phyloP scores from a whole-genome alignment of 2,329 filamentous ascomycete genomes.

The Colletotrichum truncatum region DNA sequence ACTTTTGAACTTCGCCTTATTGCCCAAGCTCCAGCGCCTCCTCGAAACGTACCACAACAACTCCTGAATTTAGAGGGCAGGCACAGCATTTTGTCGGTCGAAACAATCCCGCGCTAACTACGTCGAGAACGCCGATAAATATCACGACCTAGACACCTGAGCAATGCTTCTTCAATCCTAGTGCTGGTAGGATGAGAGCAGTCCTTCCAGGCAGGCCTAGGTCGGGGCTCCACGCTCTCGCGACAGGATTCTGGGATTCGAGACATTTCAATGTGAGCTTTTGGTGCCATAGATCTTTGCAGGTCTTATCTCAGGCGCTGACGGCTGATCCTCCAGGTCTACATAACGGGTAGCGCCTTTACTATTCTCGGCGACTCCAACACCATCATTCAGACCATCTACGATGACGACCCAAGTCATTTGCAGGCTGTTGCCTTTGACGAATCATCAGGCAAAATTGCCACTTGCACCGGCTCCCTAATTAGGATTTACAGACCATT shows the following conservation, averaged over 20 bases:
- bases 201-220: conserved; percentile 83
- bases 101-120: not conserved
- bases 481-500: conserved; percentile 84
- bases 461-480: conserved; percentile 71
- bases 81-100: no score
- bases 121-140: not conserved
- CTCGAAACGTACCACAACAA: no score
- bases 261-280: conserved; percentile 75
- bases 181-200: conserved; percentile 72
- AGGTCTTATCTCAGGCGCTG: conserved; percentile 14
- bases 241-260: conserved; percentile 77
- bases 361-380: conserved; percentile 81
- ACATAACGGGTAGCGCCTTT: conserved; percentile 89
- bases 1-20: no score
- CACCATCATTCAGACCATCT: conserved; percentile 87
- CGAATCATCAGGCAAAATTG: conserved; percentile 85
- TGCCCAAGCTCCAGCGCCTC: no score
- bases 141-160: not conserved
- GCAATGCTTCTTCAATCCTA: conserved; percentile 20
- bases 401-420: conserved; percentile 76
- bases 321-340: conserved; percentile 64
- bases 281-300: conserved; percentile 12
- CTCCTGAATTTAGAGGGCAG: no score
- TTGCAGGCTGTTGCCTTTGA: conserved; percentile 85
- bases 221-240: conserved; percentile 80